These are phyloP conservation scores for Phaeosphaeria sp. DNA, from an alignment of 2,329 filamentous ascomycete genomes.

Conservation along the genomic window DNA sequence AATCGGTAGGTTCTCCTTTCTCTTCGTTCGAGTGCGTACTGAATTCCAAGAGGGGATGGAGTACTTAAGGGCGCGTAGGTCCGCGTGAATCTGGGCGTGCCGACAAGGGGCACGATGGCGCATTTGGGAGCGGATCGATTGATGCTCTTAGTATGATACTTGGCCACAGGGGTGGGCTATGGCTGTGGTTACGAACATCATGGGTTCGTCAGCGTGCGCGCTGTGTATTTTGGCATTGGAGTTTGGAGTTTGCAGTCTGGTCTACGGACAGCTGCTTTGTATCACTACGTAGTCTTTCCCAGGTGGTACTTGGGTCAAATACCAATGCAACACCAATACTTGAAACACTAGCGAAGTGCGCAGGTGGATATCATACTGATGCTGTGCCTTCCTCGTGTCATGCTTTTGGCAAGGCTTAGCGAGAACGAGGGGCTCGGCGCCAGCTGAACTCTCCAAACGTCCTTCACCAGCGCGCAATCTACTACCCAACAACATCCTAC, in stretches of 20 bases:
- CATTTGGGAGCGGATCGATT: background rate
- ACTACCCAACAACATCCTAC: background rate
- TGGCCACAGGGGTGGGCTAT: background rate
- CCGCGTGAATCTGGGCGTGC: slow-evolving; percentile 9
- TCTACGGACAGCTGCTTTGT: slow-evolving; percentile 16
- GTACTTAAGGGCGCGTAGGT: slow-evolving; percentile 33
- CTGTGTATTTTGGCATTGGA: background rate
- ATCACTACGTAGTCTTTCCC: slow-evolving; percentile 2
- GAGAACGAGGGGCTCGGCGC: slow-evolving; percentile 19
- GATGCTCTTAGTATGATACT: background rate
- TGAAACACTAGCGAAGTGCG: background rate
- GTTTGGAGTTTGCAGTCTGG: slow-evolving; percentile 13
- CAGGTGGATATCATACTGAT: background rate
- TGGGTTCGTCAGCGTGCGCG: background rate
- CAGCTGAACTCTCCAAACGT: background rate
- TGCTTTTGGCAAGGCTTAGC: slow-evolving; percentile 17
- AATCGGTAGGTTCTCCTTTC: slow-evolving; percentile 40
- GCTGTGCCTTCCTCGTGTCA: background rate
- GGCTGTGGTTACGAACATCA: background rate
- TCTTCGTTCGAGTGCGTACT: slow-evolving; percentile 29
- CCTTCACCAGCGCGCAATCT: background rate
- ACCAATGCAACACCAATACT: background rate
- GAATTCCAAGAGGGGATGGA: slow-evolving; percentile 43
- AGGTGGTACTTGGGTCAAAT: background rate
- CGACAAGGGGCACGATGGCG: background rate